Percentiles rank a stretch among this genome's conserved stretches.
These are phyloP conservation scores for Mikania micrantha DNA, from an alignment of 129 eudicot species.

Conservation along the genomic window DNA sequence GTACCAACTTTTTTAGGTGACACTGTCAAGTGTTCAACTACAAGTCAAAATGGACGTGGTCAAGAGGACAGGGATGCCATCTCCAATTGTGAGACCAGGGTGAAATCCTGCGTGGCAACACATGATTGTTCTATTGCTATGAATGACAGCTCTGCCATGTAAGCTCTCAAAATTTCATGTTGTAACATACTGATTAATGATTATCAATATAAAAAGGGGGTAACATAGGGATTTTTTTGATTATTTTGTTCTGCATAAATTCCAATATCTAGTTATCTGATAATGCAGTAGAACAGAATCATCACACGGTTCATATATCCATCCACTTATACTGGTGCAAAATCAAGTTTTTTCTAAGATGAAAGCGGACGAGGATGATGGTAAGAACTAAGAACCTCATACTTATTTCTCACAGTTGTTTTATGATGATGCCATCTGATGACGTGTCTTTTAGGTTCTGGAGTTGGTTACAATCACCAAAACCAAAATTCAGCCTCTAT, in stretches of 20 bases:
- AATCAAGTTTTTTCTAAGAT: conserved; percentile 23
- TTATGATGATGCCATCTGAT: conserved; percentile 14
- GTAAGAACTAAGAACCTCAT: conserved; percentile 33
- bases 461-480: conserved; percentile 33
- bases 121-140: conserved; percentile 22
- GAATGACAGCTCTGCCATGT: conserved; percentile 33
- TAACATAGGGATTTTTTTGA: conserved; percentile 7
- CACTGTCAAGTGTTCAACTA: conserved; percentile 15
- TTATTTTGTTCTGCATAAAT: not conserved
- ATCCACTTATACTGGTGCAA: conserved; percentile 44
- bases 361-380: conserved; percentile 29
- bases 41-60: conserved; percentile 29
- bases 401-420: not conserved
- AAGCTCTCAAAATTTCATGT: conserved; percentile 21
- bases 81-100: conserved; percentile 31
- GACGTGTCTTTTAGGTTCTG: conserved; percentile 44
- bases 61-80: conserved; percentile 19
- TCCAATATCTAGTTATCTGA: conserved; percentile 26
- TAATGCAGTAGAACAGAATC: conserved; percentile 49
- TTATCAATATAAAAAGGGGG: not conserved
- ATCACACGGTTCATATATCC: conserved; percentile 38
- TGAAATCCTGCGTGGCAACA: conserved; percentile 15
- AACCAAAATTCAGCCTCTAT: conserved; percentile 23
- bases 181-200: not conserved
- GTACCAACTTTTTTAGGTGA: conserved; percentile 31